These are phyloP conservation scores for Thalassiosira exigua DNA, from an alignment of 352 stramenopile genomes.

Conservation along the genomic window DNA sequence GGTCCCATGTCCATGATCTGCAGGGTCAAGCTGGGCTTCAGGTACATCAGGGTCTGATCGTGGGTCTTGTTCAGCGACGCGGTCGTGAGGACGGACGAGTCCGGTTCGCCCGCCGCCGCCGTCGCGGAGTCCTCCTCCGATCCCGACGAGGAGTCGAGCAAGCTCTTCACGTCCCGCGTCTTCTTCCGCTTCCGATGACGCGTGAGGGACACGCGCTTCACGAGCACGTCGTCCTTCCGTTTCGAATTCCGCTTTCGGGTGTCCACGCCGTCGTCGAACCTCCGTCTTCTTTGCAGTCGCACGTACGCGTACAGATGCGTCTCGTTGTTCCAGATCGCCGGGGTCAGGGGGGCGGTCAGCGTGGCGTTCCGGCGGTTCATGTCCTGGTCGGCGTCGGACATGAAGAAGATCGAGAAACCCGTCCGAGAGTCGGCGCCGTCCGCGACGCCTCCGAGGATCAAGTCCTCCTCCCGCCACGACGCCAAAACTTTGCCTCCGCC, in stretches of 20 bases:
- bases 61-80: slow-evolving; percentile 56
- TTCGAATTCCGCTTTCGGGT: slow-evolving; percentile 7
- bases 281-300: slow-evolving; percentile 34
- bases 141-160: background rate
- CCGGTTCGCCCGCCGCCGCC: background rate
- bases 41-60: slow-evolving; percentile 60
- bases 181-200: slow-evolving; percentile 54
- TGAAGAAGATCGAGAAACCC: slow-evolving; percentile 7
- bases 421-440: background rate
- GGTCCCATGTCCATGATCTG: slow-evolving; percentile 57
- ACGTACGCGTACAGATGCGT: slow-evolving; percentile 54
- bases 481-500: slow-evolving; percentile 19
- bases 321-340: slow-evolving; percentile 48
- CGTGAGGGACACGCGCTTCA: slow-evolving; percentile 52
- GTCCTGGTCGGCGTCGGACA: slow-evolving; percentile 35
- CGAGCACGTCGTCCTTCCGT: slow-evolving; percentile 48
- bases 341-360: slow-evolving; percentile 33
- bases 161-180: slow-evolving; percentile 47
- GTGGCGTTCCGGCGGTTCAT: slow-evolving; percentile 53
- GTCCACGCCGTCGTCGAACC: slow-evolving; percentile 8
- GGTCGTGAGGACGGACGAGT: slow-evolving; percentile 36
- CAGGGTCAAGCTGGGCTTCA: slow-evolving; percentile 55
- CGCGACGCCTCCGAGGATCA: slow-evolving; percentile 36
- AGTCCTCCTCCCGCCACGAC: slow-evolving; percentile 36
- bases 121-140: slow-evolving; percentile 2